Conservation (phyloP, 768 basidiomycete genomes). For the Lactarius hatsudake region DNA sequence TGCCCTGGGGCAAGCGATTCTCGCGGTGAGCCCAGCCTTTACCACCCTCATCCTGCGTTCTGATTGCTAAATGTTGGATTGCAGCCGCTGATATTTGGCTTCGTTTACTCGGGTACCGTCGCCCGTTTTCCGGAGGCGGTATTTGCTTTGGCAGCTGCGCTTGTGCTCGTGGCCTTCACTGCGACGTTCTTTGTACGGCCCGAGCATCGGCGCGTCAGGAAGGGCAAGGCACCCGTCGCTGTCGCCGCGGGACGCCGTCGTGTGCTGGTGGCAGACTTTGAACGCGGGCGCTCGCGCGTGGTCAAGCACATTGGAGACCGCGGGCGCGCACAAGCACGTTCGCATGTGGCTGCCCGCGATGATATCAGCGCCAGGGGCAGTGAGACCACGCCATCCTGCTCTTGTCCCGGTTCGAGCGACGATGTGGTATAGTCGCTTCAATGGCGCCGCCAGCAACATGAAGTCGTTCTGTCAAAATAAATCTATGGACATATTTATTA, state of each 20-base stretch:
- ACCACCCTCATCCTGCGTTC: slow-evolving; percentile 13
- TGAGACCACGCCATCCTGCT: neutral
- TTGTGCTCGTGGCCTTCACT: slow-evolving; percentile 50
- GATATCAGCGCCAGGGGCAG: neutral
- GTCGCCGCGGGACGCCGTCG: neutral
- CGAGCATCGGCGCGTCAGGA: slow-evolving; percentile 15
- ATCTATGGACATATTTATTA: neutral
- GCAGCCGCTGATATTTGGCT: slow-evolving; percentile 68
- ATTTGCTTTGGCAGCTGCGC: slow-evolving; percentile 56
- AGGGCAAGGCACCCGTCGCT: slow-evolving; percentile 24
- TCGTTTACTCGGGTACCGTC: slow-evolving; percentile 64
- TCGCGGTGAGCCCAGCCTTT: slow-evolving; percentile 39
- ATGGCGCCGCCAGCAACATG: neutral
- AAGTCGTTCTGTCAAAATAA: neutral
- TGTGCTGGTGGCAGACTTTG: slow-evolving; percentile 10
- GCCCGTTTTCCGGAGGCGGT: slow-evolving; percentile 64
- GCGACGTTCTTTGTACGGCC: slow-evolving; percentile 46
- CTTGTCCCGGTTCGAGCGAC: neutral
- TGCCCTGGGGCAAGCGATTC: slow-evolving; percentile 61
- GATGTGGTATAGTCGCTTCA: slow-evolving; percentile 10
- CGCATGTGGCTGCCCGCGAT: neutral
- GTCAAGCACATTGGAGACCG: slow-evolving; percentile 28
- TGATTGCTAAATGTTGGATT: neutral
- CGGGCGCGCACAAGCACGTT: neutral
- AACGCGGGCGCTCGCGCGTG: slow-evolving; percentile 27